Base-by-base conservation (phyloP, 148 eudicot genomes). In the Camellia granthamiana region DNA sequence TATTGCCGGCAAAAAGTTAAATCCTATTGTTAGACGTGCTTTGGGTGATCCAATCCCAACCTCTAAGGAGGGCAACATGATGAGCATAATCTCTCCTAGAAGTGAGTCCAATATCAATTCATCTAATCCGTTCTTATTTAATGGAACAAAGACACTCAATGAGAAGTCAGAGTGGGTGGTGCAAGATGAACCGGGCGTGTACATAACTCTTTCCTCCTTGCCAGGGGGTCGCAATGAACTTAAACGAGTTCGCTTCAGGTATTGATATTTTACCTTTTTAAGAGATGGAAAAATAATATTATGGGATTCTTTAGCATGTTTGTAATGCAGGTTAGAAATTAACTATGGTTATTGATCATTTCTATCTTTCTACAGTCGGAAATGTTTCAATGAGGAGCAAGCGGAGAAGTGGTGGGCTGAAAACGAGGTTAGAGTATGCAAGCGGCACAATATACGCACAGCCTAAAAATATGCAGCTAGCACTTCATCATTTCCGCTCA, bases 381-480 rank as follows among this genome's bases (percentile, higher is more conserved):
- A 90, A 84, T 88, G 87, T 10, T 96, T 93, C 85, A 90, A 89
- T 0, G 98, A 93, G 79, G 89, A 87, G 74, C 92, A 96, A 85
- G 99, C 99, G 77, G 97, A 93, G 87, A 91, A 88, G 76, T 93
- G 99, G 99, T 96, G 99, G 99, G 83, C 92, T 71, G 98, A 93
- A 74, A 86, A 96, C 72, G 89, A 87, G 75, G 68, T 75, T 69
- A 86, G 82, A 80, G 92, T 93, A 79, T 90, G 86, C 75, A 91
- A 90, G 63, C 88, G 83, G 49, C 93, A 96, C 87, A 91, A 92
- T 63, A 79, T 96, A 69, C 86, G 42, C 63, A 80, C 86, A 59
- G 18, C 72, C 68, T 81, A 82, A 47, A 70, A 78, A 58, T 49
- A 68, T 12, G 59, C 62, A 65, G 76, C 63, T 23, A 58, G 64